These are phyloP conservation scores for Limnanthes douglasii DNA, from an alignment of 345 rosid species.

Conservation along the genomic window DNA sequence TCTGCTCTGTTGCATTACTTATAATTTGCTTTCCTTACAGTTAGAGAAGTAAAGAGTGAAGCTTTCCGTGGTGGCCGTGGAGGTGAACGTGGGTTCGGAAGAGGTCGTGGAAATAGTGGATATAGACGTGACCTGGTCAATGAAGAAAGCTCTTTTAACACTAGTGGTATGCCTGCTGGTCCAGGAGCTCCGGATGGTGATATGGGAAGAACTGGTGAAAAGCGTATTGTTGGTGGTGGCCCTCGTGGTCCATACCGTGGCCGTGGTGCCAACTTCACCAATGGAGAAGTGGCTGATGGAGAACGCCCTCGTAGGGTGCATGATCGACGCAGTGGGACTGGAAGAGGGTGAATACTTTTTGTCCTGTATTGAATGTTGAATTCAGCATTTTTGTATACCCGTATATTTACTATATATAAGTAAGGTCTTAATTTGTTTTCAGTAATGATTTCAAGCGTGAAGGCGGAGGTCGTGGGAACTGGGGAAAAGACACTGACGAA, in stretches of 20 bases:
- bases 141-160: conserved; percentile 25
- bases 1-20: neutral
- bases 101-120: conserved; percentile 31
- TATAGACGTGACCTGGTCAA: conserved; percentile 32
- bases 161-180: conserved; percentile 23
- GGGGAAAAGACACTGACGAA: conserved; percentile 77
- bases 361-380: neutral
- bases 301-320: conserved; percentile 43
- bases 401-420: neutral
- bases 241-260: conserved; percentile 48
- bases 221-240: conserved; percentile 24
- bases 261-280: conserved; percentile 50
- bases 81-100: conserved; percentile 26
- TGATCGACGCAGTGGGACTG: conserved; percentile 89
- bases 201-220: conserved; percentile 30
- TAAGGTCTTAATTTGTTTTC: conserved; percentile 3
- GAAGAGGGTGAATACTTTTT: conserved; percentile 52
- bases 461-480: conserved; percentile 87
- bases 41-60: conserved; percentile 58
- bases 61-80: conserved; percentile 30
- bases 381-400: neutral
- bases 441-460: conserved; percentile 75
- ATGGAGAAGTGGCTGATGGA: conserved; percentile 55
- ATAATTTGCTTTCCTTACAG: conserved; percentile 12
- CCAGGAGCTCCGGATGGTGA: conserved; percentile 43